phyloP scores from a whole-genome alignment of 257 asterid genomes.

The Leonotis leonurus region DNA sequence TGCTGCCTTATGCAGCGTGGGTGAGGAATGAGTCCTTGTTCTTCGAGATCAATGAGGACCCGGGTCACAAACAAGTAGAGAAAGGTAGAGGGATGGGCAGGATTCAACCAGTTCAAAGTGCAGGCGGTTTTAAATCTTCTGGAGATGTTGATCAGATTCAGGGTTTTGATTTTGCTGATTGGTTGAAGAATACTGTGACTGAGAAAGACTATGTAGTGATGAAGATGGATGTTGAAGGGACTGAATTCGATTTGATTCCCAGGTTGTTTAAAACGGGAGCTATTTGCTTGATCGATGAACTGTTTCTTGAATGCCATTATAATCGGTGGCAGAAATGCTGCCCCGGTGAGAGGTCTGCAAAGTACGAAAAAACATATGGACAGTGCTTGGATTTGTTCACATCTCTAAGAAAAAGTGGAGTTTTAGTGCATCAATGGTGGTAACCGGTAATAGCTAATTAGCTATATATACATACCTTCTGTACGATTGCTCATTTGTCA shows the following conservation, averaged over 20 bases:
- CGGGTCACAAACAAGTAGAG: constrained; percentile 28
- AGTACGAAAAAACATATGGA: constrained; percentile 39
- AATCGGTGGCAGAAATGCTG: constrained; percentile 57
- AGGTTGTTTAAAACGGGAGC: constrained; percentile 53
- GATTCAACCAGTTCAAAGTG: constrained; percentile 40
- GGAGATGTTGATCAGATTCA: constrained; percentile 30
- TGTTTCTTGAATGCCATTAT: constrained; percentile 71
- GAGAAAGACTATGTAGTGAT: constrained; percentile 51
- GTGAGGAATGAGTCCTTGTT: constrained; percentile 52
- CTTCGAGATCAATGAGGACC: constrained; percentile 39
- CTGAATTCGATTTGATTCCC: constrained; percentile 48
- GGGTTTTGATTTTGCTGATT: constrained; percentile 53
- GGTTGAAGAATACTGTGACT: constrained; percentile 42
- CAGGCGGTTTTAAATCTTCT: too few species aligned
- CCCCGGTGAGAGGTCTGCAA: constrained; percentile 36
- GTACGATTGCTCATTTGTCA: too few species aligned
- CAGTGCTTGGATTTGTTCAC: constrained; percentile 47
- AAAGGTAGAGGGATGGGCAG: constrained; percentile 53
- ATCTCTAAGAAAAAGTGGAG: constrained; percentile 51
- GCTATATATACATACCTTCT: too few species aligned
- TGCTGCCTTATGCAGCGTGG: constrained; percentile 65
- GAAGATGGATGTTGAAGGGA: constrained; percentile 72
- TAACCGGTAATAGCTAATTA: constrained; percentile 16
- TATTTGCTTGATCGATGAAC: constrained; percentile 59
- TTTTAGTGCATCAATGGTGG: constrained; percentile 73